phyloP scores from a whole-genome alignment of 345 rosid species.

The Gossypium australe region DNA sequence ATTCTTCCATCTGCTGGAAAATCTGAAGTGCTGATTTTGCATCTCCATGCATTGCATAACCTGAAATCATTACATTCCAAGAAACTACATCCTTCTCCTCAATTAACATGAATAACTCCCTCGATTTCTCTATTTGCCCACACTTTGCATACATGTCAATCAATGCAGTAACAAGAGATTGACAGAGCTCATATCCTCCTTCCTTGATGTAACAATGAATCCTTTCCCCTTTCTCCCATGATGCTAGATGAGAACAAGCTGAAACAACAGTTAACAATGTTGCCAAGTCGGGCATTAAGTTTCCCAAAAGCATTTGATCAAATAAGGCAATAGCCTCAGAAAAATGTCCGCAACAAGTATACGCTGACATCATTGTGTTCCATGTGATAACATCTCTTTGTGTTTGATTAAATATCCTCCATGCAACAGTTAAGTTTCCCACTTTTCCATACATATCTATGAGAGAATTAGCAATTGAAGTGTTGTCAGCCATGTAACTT shows the following conservation, averaged over 20 bases:
- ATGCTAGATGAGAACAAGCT: conserved; percentile 59
- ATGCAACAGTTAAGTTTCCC: conserved; percentile 38
- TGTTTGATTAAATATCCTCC: conserved; percentile 37
- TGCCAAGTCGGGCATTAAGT: conserved; percentile 41
- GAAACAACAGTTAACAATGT: conserved; percentile 51
- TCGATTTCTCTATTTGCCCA: conserved; percentile 49
- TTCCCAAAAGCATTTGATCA: conserved; percentile 45
- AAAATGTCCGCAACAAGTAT: conserved; percentile 28
- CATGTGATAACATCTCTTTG: conserved; percentile 44
- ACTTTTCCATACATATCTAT: conserved; percentile 58
- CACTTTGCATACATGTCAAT: conserved; percentile 72
- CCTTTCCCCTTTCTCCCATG: conserved; percentile 43
- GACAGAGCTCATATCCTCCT: conserved; percentile 36
- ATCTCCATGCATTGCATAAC: conserved; percentile 60
- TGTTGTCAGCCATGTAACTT: conserved; percentile 21
- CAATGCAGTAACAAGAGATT: conserved; percentile 53
- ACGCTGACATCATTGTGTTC: conserved; percentile 54
- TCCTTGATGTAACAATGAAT: conserved; percentile 46
- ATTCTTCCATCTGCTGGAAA: conserved; percentile 52
- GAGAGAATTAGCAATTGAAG: conserved; percentile 45
- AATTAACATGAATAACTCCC: conserved; percentile 43
- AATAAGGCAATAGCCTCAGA: conserved; percentile 48
- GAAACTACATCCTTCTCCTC: conserved; percentile 45
- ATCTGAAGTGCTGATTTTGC: conserved; percentile 43
- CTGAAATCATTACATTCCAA: conserved; percentile 72